Percentiles rank a stretch among this genome's conserved stretches.
These are phyloP conservation scores for Zalerion maritima DNA, from an alignment of 495 filamentous ascomycete species.

Conservation along the genomic window DNA sequence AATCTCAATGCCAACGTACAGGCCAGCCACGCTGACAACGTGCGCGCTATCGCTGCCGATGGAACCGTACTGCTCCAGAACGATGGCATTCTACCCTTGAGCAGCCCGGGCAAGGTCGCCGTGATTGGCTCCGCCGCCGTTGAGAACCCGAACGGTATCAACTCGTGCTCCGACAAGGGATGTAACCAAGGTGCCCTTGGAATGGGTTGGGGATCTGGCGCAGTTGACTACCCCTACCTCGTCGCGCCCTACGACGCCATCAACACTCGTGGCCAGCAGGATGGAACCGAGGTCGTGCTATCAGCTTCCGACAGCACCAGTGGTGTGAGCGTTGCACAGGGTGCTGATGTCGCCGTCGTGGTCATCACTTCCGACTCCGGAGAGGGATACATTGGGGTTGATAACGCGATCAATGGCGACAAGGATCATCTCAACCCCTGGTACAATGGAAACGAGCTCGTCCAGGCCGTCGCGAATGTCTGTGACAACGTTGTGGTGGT, in stretches of 20 bases:
- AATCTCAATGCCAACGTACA: constrained; percentile 40
- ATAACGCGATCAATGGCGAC: constrained; percentile 43
- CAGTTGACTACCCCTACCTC: constrained; percentile 41
- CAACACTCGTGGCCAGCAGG: constrained; percentile 25
- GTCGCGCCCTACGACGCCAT: constrained; percentile 41
- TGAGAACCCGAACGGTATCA: constrained; percentile 38
- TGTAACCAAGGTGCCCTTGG: constrained; percentile 47
- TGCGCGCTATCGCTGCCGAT: constrained; percentile 43
- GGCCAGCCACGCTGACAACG: constrained; percentile 40
- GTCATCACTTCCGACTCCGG: constrained; percentile 53
- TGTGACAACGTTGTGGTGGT: constrained; percentile 69
- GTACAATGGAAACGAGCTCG: constrained; percentile 60
- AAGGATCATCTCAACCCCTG: constrained; percentile 53
- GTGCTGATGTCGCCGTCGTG: constrained; percentile 46
- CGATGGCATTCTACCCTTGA: constrained; percentile 44
- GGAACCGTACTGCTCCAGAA: constrained; percentile 71
- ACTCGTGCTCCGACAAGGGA: constrained; percentile 40
- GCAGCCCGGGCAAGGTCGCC: constrained; percentile 40
- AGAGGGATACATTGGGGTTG: constrained; percentile 52
- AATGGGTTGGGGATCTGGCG: constrained; percentile 50
- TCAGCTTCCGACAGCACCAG: constrained; percentile 36
- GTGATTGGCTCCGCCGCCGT: constrained; percentile 65
- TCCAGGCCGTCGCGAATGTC: constrained; percentile 45
- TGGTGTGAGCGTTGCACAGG: constrained; percentile 32
- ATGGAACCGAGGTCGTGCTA: constrained; percentile 34